Conservation (phyloP, 306 rosid species). For the Sicyos edulis region DNA sequence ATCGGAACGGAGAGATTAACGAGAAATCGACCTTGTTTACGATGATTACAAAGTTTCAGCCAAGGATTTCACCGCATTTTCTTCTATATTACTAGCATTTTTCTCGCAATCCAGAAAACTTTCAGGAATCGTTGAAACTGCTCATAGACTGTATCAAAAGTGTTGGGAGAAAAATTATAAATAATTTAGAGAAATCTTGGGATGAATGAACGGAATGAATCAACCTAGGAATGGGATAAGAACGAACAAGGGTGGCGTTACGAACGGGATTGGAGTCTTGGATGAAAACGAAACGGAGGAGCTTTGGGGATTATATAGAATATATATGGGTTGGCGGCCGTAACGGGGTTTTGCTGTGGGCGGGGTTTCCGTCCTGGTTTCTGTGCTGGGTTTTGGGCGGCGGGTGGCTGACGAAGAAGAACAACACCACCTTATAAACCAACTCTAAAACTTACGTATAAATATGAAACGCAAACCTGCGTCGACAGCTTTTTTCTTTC, state of each 20-base stretch:
- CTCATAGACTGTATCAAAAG: conserved; percentile 4
- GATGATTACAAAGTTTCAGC: conserved; percentile 17
- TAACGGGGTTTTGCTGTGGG: neutral
- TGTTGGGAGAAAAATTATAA: neutral
- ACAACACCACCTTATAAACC: neutral
- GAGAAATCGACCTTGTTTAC: conserved; percentile 21
- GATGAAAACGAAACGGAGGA: neutral
- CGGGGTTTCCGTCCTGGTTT: neutral
- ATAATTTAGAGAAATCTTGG: conserved; percentile 3
- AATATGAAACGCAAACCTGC: neutral
- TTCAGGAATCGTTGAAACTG: neutral
- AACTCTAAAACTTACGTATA: conserved; percentile 13
- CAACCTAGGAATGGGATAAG: conserved; percentile 20
- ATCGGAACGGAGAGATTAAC: conserved; percentile 10
- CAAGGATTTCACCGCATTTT: neutral
- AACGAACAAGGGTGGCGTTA: conserved; percentile 10
- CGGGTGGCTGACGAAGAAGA: conserved; percentile 12
- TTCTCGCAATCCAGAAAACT: neutral
- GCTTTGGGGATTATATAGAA: neutral
- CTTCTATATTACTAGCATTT: conserved; percentile 5
- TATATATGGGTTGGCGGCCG: no score
- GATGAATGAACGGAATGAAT: neutral
- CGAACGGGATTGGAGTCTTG: neutral
- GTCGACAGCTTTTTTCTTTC: neutral
- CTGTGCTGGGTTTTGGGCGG: conserved; percentile 5